phyloP scores from a whole-genome alignment of 805 yeast species.

The Lipomyces anomalus region DNA sequence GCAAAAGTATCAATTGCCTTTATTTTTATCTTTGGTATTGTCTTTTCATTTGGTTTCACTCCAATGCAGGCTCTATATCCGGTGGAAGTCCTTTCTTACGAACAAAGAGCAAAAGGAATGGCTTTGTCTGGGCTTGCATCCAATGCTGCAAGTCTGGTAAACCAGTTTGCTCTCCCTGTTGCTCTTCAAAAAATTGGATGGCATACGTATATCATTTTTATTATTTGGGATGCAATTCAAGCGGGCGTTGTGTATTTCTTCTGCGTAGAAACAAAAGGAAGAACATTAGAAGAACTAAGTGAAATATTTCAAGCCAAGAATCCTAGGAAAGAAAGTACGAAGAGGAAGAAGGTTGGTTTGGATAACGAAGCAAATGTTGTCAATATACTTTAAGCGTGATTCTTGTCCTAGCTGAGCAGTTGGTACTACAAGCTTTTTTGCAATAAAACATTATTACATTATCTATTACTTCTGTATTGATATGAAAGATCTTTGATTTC shows the following conservation, averaged over 20 bases:
- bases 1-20: too few species aligned
- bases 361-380: too few species aligned
- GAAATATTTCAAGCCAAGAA: conserved; percentile 27
- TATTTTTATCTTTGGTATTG: conserved; percentile 16
- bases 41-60: conserved; percentile 13
- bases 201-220: conserved; percentile 58
- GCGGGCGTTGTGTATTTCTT: conserved; percentile 41
- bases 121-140: conserved; percentile 28
- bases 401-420: too few species aligned
- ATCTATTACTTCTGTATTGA: too few species aligned
- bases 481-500: too few species aligned
- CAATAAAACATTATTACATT: too few species aligned
- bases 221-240: conserved; percentile 45
- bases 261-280: conserved; percentile 60
- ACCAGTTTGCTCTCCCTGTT: conserved; percentile 35
- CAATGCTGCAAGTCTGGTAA: conserved; percentile 26
- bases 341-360: too few species aligned
- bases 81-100: conserved; percentile 27
- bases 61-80: conserved; percentile 25
- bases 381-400: too few species aligned
- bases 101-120: conserved; percentile 41
- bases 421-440: too few species aligned
- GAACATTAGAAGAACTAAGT: conserved; percentile 52
- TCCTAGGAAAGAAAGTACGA: conserved; percentile 11
- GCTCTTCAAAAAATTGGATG: conserved; percentile 47